Percentiles rank a stretch among this genome's conserved stretches.
Conservation (phyloP, 106 monocot species). For the Amphibolis antarctica region DNA sequence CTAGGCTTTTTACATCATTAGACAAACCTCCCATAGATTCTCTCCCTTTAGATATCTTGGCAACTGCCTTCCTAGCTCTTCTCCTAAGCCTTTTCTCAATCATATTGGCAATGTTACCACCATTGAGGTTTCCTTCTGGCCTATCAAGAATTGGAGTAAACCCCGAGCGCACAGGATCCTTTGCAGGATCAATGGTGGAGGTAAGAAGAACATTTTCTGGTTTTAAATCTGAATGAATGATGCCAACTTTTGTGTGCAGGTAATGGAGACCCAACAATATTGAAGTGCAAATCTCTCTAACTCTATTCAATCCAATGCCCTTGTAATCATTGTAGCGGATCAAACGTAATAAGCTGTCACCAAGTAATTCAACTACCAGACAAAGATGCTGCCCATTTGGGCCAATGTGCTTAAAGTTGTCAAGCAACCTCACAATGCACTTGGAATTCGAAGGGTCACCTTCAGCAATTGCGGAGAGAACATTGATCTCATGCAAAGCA, state of each 20-base stretch:
- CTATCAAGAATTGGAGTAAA: constrained; percentile 56
- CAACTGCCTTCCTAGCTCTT: constrained; percentile 59
- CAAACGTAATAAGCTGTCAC: constrained; percentile 76
- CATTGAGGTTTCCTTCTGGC: constrained; percentile 46
- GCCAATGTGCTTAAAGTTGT: constrained; percentile 78
- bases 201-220: constrained; percentile 88
- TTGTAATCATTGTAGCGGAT: constrained; percentile 66
- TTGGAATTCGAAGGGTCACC: constrained; percentile 69
- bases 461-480: constrained; percentile 63
- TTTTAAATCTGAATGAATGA: constrained; percentile 87
- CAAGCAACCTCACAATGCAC: constrained; percentile 46
- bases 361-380: constrained; percentile 68
- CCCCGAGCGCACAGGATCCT: constrained; percentile 67
- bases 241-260: constrained; percentile 64
- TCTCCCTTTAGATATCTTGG: constrained; percentile 54
- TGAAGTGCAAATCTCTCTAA: constrained; percentile 55
- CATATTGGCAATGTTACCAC: constrained; percentile 15
- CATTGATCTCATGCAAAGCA: constrained; percentile 74
- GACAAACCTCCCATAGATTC: constrained; percentile 39
- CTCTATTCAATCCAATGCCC: constrained; percentile 61
- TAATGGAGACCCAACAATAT: constrained; percentile 74
- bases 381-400: constrained; percentile 96
- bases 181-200: constrained; percentile 76
- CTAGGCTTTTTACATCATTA: constrained; percentile 47
- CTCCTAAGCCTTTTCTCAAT: constrained; percentile 62